These are phyloP conservation scores for Ganoderma resinaceum DNA, from an alignment of 1,284 basidiomycete genomes.

Conservation along the genomic window DNA sequence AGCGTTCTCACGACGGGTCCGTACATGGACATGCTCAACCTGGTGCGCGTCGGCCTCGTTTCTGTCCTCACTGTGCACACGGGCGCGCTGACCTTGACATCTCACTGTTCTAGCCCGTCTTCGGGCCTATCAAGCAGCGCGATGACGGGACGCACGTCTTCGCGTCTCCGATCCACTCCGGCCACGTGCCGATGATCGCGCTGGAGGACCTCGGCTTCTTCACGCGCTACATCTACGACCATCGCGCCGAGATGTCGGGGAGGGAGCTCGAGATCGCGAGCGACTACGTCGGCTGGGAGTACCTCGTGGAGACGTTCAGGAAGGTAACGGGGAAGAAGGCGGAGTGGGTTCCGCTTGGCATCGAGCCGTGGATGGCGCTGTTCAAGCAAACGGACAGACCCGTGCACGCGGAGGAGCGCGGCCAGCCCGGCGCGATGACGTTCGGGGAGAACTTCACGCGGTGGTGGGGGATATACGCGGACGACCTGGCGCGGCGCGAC, in stretches of 20 bases:
- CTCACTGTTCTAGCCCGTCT: constrained; percentile 27
- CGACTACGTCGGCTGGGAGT: constrained; percentile 52
- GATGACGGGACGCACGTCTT: constrained; percentile 40
- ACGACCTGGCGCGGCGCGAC: constrained; percentile 45
- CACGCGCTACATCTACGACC: constrained; percentile 49
- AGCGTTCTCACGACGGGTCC: constrained; percentile 48
- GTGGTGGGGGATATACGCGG: constrained; percentile 48
- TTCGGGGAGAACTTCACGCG: constrained; percentile 46
- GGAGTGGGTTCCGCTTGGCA: constrained; percentile 43
- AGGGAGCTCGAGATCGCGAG: constrained; percentile 50
- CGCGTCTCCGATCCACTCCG: constrained; percentile 33
- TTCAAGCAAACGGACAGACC: constrained; percentile 42
- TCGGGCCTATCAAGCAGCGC: constrained; percentile 37
- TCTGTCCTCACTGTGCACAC: background rate
- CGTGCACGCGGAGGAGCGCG: constrained; percentile 37
- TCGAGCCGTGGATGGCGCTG: constrained; percentile 49
- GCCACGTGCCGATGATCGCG: constrained; percentile 40
- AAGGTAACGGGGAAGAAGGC: constrained; percentile 46
- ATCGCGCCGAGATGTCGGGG: constrained; percentile 48
- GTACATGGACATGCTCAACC: constrained; percentile 44
- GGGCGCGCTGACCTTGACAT: background rate
- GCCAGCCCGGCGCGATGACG: constrained; percentile 39
- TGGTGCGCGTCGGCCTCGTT: constrained; percentile 25
- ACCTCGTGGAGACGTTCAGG: constrained; percentile 50
- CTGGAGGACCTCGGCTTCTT: constrained; percentile 44